Percentiles rank a stretch among this genome's conserved stretches.
Conservation (phyloP, 352 stramenopile species). For the Phytophthora rubi region DNA sequence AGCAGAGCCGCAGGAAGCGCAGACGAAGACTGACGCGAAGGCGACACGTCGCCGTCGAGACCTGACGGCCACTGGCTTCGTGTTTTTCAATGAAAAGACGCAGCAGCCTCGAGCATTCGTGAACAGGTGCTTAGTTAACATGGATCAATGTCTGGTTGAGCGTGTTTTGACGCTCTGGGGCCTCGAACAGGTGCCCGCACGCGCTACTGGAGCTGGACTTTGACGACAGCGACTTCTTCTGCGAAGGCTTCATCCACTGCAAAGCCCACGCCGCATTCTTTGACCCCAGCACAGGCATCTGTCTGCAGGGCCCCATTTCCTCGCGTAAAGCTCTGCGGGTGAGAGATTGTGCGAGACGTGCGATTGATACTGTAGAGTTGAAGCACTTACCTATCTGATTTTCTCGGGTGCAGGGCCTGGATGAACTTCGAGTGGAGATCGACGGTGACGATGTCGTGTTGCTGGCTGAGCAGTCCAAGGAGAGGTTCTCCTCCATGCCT, state of each 20-base stretch:
- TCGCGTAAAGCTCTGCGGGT: slow-evolving; percentile 48
- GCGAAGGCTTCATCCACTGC: slow-evolving; percentile 80
- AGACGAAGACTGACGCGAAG: slow-evolving; percentile 4
- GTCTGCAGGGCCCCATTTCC: slow-evolving; percentile 58
- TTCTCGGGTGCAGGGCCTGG: slow-evolving; percentile 37
- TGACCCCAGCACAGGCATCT: slow-evolving; percentile 77
- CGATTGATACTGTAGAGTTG: neutral
- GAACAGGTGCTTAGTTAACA: slow-evolving; percentile 43
- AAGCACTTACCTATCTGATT: slow-evolving; percentile 1
- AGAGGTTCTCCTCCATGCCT: slow-evolving; percentile 18
- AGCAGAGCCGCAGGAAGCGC: slow-evolving; percentile 10
- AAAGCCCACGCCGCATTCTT: slow-evolving; percentile 86
- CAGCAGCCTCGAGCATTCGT: slow-evolving; percentile 59
- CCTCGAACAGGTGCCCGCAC: slow-evolving; percentile 57
- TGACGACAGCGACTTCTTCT: slow-evolving; percentile 85
- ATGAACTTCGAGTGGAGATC: slow-evolving; percentile 46
- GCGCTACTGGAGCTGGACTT: slow-evolving; percentile 77
- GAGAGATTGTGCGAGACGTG: slow-evolving; percentile 2
- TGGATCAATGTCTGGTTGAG: neutral
- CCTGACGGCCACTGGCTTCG: slow-evolving; percentile 58
- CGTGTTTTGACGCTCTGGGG: slow-evolving; percentile 8
- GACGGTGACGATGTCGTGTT: slow-evolving; percentile 56
- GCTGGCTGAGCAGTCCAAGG: slow-evolving; percentile 23
- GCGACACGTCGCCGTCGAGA: slow-evolving; percentile 29
- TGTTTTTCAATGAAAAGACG: slow-evolving; percentile 60